Conservation (phyloP, 129 eudicot species). For the Daucus carota region DNA sequence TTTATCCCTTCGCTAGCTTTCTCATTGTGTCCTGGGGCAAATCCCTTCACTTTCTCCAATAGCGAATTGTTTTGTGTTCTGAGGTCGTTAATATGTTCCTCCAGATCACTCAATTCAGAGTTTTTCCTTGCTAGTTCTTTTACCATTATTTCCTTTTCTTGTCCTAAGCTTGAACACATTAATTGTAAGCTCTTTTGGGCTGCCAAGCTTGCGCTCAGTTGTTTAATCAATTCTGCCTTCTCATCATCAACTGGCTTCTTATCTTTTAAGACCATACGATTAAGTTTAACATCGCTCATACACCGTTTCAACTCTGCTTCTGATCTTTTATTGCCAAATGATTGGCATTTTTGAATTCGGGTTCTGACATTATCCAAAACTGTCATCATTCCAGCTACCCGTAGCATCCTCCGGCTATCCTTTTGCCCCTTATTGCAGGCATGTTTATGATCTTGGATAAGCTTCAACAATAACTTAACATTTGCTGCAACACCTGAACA, state of each 20-base stretch:
- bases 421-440: conserved; percentile 50
- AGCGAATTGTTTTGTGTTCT: conserved; percentile 53
- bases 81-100: conserved; percentile 51
- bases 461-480: conserved; percentile 58
- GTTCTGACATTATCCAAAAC: conserved; percentile 64
- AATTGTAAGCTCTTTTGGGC: conserved; percentile 60
- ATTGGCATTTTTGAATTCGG: conserved; percentile 65
- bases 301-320: conserved; percentile 31
- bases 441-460: conserved; percentile 74
- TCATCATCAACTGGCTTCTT: conserved; percentile 36
- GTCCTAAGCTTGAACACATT: conserved; percentile 69
- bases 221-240: conserved; percentile 36
- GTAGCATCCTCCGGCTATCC: conserved; percentile 53
- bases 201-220: conserved; percentile 39
- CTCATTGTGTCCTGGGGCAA: conserved; percentile 15
- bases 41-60: conserved; percentile 41
- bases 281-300: conserved; percentile 39
- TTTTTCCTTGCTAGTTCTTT: conserved; percentile 55
- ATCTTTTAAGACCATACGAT: conserved; percentile 20
- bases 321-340: conserved; percentile 39
- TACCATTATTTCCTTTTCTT: conserved; percentile 82
- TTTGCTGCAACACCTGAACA: conserved; percentile 76
- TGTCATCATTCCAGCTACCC: conserved; percentile 90
- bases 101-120: conserved; percentile 52
- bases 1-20: conserved; percentile 1